A percentile compares a stretch with the other conserved stretches of the same genome.
Evolutionary conservation across 306 rosid genomes (phyloP).

Genomic region (Cicer judaicum): DNA sequence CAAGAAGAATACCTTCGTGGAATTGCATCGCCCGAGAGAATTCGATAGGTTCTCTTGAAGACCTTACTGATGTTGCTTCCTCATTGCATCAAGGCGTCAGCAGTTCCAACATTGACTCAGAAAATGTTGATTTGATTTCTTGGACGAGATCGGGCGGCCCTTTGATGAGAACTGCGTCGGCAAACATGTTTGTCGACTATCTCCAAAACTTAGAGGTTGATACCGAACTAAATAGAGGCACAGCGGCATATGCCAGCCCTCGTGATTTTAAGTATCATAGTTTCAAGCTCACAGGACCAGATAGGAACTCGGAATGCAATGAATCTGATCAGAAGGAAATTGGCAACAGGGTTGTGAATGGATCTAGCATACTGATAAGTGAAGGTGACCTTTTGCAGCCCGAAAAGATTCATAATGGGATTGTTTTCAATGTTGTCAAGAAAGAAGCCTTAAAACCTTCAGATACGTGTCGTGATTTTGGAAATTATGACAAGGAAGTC

Average conservation of each 20-base stretch:
- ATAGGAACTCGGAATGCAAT: slow-evolving; percentile 60
- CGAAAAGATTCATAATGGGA: slow-evolving; percentile 80
- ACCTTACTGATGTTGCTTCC: slow-evolving; percentile 61
- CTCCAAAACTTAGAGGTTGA: slow-evolving; percentile 78
- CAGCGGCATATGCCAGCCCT: slow-evolving; percentile 50
- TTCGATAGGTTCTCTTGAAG: slow-evolving; percentile 89
- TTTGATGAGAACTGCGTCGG: slow-evolving; percentile 88
- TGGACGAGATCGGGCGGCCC: slow-evolving; percentile 99
- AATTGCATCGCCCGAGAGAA: slow-evolving; percentile 96
- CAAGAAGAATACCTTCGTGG: slow-evolving; percentile 97
- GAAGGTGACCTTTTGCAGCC: slow-evolving; percentile 97
- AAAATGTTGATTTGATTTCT: slow-evolving; percentile 59
- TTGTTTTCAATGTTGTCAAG: slow-evolving; percentile 84
- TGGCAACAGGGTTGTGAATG: slow-evolving; percentile 55
- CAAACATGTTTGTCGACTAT: slow-evolving; percentile 76
- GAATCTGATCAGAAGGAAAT: slow-evolving; percentile 61
- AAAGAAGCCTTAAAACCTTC: slow-evolving; percentile 69
- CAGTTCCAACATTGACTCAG: slow-evolving; percentile 58
- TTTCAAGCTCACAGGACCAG: slow-evolving; percentile 60
- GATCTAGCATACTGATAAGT: slow-evolving; percentile 63
- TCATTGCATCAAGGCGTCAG: slow-evolving; percentile 61
- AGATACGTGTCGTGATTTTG: slow-evolving; percentile 62
- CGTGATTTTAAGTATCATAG: slow-evolving; percentile 51
- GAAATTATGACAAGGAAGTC: slow-evolving; percentile 60
- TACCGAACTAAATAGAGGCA: slow-evolving; percentile 59